Conservation (phyloP, 2,329 filamentous ascomycete genomes). For the Pseudocercospora pini-densiflorae region DNA sequence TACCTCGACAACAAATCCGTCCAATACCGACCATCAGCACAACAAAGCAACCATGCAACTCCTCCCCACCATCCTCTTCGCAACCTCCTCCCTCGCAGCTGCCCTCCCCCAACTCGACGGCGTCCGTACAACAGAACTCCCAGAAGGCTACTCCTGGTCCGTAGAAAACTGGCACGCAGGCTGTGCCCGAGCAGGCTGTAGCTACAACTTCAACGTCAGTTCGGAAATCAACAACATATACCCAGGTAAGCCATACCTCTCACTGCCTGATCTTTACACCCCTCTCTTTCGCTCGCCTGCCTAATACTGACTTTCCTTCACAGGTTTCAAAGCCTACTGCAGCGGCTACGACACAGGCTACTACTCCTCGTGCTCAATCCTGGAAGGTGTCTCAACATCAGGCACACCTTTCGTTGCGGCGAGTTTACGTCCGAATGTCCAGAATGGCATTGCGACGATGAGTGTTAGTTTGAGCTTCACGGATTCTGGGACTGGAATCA, state of each 20-base stretch:
- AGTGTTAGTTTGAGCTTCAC: constrained; percentile 20
- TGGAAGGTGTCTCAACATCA: constrained; percentile 8
- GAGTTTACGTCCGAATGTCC: not conserved
- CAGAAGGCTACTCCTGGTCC: constrained; percentile 14
- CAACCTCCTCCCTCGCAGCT: not conserved
- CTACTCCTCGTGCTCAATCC: constrained; percentile 18
- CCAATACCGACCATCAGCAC: not conserved
- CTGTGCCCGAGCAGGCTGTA: constrained; percentile 16
- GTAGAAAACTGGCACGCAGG: constrained; percentile 19
- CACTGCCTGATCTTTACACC: too few species aligned
- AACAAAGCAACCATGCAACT: constrained; percentile 11
- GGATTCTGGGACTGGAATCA: constrained; percentile 8
- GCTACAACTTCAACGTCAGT: constrained; percentile 23
- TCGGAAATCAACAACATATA: not conserved
- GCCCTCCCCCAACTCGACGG: not conserved
- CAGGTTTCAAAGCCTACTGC: constrained; percentile 24
- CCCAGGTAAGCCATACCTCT: too few species aligned
- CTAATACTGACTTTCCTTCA: not conserved
- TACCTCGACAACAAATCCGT: not conserved
- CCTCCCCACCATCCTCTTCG: constrained; percentile 11
- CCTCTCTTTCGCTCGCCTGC: too few species aligned
- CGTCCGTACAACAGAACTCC: constrained; percentile 5
- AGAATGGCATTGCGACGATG: constrained; percentile 13
- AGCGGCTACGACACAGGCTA: constrained; percentile 17
- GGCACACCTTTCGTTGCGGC: constrained; percentile 15